phyloP scores from a whole-genome alignment of 2,329 filamentous ascomycete species.

The Calonectria pseudoturangicola region DNA sequence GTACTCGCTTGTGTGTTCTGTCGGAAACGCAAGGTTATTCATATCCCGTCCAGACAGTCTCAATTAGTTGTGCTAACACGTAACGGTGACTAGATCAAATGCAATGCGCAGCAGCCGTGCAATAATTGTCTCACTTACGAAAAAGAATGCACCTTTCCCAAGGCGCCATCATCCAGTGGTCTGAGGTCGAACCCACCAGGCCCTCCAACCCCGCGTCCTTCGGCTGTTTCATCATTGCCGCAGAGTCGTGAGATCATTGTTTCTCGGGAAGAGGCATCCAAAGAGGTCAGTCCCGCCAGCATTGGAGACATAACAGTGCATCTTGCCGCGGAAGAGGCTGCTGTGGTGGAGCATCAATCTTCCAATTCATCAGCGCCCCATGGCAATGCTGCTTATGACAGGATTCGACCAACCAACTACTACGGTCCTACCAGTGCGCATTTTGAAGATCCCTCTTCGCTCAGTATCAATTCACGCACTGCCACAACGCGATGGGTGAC shows the following conservation, averaged over 20 bases:
- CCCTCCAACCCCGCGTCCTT: not conserved
- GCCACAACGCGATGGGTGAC: not conserved
- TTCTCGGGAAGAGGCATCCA: too few species aligned
- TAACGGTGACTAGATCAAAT: not conserved
- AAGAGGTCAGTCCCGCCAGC: too few species aligned
- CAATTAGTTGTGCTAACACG: too few species aligned
- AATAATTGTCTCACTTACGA: constrained; percentile 1
- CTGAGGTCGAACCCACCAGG: too few species aligned
- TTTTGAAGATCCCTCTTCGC: not conserved
- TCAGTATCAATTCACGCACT: not conserved
- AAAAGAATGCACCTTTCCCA: not conserved
- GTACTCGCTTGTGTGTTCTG: not conserved
- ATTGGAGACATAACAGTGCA: too few species aligned
- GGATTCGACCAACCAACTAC: not conserved
- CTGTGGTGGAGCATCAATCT: too few species aligned
- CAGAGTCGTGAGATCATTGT: too few species aligned
- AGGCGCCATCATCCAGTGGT: too few species aligned
- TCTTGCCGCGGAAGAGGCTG: too few species aligned
- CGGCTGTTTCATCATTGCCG: too few species aligned
- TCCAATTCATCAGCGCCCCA: too few species aligned
- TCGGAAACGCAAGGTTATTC: not conserved
- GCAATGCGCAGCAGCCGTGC: not conserved
- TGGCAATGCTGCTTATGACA: too few species aligned
- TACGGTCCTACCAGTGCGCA: not conserved
- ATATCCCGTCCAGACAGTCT: not conserved